A percentile compares a stretch with the other conserved stretches of the same genome.
Conservation (phyloP, 345 rosid genomes). For the Sisymbrium irio region DNA sequence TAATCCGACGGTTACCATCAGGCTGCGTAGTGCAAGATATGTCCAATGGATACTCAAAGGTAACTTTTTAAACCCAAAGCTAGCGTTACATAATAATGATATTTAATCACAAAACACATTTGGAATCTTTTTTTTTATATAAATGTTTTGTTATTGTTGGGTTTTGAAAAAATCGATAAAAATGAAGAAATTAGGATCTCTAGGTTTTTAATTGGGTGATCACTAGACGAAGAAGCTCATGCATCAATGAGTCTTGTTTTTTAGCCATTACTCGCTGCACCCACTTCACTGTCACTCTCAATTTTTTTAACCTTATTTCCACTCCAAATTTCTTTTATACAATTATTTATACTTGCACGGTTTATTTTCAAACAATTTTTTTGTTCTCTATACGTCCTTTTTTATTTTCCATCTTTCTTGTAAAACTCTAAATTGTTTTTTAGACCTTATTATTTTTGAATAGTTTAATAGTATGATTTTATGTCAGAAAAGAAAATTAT, state of each 20-base stretch:
- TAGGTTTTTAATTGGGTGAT: conserved; percentile 35
- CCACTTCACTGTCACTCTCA: conserved; percentile 39
- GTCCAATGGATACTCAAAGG: conserved; percentile 97
- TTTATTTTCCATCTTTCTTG: not conserved
- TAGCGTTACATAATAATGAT: not conserved
- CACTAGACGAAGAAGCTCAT: conserved; percentile 40
- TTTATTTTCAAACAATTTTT: not conserved
- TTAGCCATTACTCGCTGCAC: conserved; percentile 39
- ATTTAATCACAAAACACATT: not conserved
- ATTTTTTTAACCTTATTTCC: not conserved
- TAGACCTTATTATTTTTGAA: not conserved
- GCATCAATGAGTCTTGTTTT: conserved; percentile 40
- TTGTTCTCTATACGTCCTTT: not conserved
- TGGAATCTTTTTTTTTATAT: conserved; percentile 6
- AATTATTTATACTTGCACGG: not conserved
- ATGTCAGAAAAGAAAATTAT: conserved; percentile 21
- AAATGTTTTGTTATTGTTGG: not conserved
- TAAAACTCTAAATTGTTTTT: not conserved
- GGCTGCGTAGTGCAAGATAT: conserved; percentile 96
- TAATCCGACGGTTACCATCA: conserved; percentile 83
- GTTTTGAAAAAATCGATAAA: conserved; percentile 21
- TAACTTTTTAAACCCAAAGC: conserved; percentile 16
- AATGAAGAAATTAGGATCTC: conserved; percentile 29
- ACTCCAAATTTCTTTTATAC: not conserved
- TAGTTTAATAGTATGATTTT: not conserved